These are phyloP conservation scores for Colletotrichum sp. DNA, from an alignment of 2,329 filamentous ascomycete genomes.

Conservation along the genomic window DNA sequence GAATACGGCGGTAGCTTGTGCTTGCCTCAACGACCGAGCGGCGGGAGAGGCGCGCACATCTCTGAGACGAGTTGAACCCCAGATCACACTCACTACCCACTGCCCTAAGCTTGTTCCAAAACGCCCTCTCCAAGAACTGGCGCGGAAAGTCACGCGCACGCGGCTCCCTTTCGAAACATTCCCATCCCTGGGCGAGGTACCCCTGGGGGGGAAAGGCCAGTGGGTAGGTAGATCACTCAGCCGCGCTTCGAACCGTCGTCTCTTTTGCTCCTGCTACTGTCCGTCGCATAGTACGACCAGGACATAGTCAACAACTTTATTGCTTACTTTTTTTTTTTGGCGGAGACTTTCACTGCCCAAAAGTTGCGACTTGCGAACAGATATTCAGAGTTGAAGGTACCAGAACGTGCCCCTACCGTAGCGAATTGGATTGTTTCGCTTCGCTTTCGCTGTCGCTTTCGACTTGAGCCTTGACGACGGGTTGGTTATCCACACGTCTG, in stretches of 20 bases:
- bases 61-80: slow-evolving; percentile 13
- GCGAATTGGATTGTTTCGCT: not conserved
- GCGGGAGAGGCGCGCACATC: not conserved
- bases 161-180: slow-evolving; percentile 19
- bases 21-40: not conserved
- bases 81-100: not conserved
- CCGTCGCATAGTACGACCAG: not conserved
- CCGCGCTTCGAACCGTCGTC: not conserved
- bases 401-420: not conserved
- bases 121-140: not conserved
- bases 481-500: not conserved
- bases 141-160: slow-evolving; percentile 1
- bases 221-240: not conserved
- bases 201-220: not conserved
- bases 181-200: not conserved
- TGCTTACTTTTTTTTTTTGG: not conserved
- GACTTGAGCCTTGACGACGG: not conserved
- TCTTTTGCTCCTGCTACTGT: not conserved
- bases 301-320: not conserved
- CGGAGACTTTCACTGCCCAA: not conserved
- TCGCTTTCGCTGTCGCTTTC: slow-evolving; percentile 1
- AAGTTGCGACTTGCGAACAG: not conserved
- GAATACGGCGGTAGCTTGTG: not conserved
- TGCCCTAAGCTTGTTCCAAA: not conserved
- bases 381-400: not conserved